phyloP scores from a whole-genome alignment of 495 filamentous ascomycete genomes.

The Podospora tetraspora region DNA sequence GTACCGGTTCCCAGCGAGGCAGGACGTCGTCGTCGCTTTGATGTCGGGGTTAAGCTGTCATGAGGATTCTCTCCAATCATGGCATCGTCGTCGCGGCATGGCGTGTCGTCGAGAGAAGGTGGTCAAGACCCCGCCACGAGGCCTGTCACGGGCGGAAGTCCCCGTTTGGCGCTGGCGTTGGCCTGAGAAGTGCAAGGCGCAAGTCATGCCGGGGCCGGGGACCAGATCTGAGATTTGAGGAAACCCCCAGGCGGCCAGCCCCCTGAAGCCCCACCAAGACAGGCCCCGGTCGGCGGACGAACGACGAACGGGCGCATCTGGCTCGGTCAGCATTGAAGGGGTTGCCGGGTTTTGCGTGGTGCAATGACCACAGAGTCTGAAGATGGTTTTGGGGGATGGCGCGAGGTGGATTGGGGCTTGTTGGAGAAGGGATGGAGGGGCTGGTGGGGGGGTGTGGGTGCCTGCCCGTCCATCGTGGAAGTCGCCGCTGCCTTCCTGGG shows the following conservation, averaged over 20 bases:
- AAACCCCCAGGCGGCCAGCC: too few species aligned
- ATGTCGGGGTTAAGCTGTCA: not conserved
- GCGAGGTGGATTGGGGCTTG: not conserved
- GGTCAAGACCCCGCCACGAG: not conserved
- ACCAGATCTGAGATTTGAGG: not conserved
- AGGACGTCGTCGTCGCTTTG: not conserved
- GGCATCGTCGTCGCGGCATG: not conserved
- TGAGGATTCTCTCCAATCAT: not conserved
- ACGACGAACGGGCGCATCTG: not conserved
- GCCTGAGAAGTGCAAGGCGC: not conserved
- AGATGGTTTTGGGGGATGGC: not conserved
- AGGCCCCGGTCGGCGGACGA: not conserved
- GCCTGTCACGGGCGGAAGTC: not conserved
- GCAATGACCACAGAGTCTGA: not conserved
- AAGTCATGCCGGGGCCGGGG: not conserved
- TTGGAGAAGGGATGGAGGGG: not conserved
- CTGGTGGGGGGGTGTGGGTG: not conserved
- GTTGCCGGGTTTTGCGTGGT: not conserved
- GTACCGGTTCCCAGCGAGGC: not conserved
- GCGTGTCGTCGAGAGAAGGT: not conserved
- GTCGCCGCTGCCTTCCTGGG: constrained; percentile 1
- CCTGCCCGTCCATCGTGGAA: constrained; percentile 6
- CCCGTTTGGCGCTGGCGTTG: not conserved
- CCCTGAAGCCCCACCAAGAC: not conserved
- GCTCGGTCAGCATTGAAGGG: not conserved